Percentiles rank a stretch among this genome's conserved stretches.
phyloP scores from a whole-genome alignment of 2,329 filamentous ascomycete species.

The Xylaria sp. region DNA sequence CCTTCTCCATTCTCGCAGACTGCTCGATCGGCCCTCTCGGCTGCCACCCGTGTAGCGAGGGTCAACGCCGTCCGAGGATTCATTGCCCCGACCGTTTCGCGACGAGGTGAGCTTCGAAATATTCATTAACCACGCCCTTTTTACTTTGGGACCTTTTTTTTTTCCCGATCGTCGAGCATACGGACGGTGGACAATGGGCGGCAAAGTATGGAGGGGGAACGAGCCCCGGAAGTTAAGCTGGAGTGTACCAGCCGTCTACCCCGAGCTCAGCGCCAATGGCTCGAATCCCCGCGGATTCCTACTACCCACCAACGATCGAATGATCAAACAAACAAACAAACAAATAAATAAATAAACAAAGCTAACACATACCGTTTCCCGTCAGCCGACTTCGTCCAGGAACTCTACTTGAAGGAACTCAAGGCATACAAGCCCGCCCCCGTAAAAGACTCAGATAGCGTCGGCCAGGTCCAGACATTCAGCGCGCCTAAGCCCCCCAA shows the following conservation, averaged over 20 bases:
- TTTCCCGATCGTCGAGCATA: slow-evolving; percentile 2
- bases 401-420: slow-evolving; percentile 96
- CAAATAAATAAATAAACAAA: neutral
- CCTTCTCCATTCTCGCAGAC: slow-evolving; percentile 51
- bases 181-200: slow-evolving; percentile 5
- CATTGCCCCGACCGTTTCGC: slow-evolving; percentile 69
- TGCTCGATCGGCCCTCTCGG: slow-evolving; percentile 62
- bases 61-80: slow-evolving; percentile 64
- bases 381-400: slow-evolving; percentile 94
- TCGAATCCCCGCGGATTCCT: neutral
- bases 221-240: neutral
- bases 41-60: slow-evolving; percentile 62
- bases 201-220: neutral
- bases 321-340: neutral
- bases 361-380: slow-evolving; percentile 27
- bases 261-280: neutral
- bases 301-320: neutral
- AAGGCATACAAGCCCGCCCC: slow-evolving; percentile 91
- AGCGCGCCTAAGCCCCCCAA: slow-evolving; percentile 79
- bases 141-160: neutral
- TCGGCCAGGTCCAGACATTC: slow-evolving; percentile 94
- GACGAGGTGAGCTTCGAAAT: slow-evolving; percentile 65
- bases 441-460: slow-evolving; percentile 86
- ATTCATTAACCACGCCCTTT: slow-evolving; percentile 42
- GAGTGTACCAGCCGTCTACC: neutral